phyloP scores from a whole-genome alignment of 1,284 basidiomycete species.

The Laetiporus sulphureus region DNA sequence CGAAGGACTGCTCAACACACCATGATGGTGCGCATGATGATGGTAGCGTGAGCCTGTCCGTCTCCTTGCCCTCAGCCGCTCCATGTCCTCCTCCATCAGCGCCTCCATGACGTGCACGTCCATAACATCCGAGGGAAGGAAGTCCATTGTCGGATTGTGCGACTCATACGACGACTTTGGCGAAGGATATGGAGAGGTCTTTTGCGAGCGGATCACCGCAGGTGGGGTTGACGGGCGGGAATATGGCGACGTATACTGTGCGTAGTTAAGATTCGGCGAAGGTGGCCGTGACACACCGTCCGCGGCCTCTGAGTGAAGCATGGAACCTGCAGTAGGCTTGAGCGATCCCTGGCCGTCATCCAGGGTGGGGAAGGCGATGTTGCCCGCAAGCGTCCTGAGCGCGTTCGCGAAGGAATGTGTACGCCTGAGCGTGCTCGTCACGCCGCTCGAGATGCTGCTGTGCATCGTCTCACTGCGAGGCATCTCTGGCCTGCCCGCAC shows the following conservation, averaged over 20 bases:
- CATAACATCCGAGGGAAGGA: constrained; percentile 70
- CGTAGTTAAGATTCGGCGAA: constrained; percentile 69
- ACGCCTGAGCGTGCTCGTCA: constrained; percentile 64
- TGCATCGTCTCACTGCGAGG: constrained; percentile 58
- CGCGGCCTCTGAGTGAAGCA: constrained; percentile 22
- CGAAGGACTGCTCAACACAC: constrained; percentile 54
- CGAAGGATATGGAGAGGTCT: constrained; percentile 26
- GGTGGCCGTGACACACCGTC: constrained; percentile 58
- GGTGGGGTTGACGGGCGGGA: constrained; percentile 41
- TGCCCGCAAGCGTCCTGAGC: constrained; percentile 70
- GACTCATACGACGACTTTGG: constrained; percentile 11
- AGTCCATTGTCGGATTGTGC: constrained; percentile 35
- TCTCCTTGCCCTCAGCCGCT: constrained; percentile 69
- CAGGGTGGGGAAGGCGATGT: constrained; percentile 56
- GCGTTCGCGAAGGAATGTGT: constrained; percentile 83
- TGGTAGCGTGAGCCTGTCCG: constrained; percentile 31
- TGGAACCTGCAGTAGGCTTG: constrained; percentile 19
- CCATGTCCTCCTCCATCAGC: constrained; percentile 87
- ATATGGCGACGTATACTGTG: constrained; percentile 73
- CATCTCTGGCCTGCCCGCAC: constrained; percentile 37
- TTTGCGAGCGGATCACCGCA: constrained; percentile 16
- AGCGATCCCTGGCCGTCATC: constrained; percentile 51
- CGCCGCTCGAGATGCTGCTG: constrained; percentile 49
- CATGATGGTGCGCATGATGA: constrained; percentile 26
- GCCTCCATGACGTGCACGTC: constrained; percentile 85